Evolutionary conservation across 305 asterid species (phyloP).

Genomic region (Fraxinus xanthoxyloides): DNA sequence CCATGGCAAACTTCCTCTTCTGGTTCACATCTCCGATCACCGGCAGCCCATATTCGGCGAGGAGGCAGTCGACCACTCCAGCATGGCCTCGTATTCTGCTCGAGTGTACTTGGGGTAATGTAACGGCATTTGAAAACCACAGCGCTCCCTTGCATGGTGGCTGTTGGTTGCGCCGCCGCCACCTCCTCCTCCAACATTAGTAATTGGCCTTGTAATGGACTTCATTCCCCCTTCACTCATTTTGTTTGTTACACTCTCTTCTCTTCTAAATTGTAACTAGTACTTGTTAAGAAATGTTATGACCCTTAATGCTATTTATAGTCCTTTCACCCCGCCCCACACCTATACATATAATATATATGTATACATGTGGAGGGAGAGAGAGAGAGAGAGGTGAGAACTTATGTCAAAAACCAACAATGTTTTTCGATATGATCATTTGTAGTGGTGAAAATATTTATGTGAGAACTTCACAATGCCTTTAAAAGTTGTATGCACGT

Average conservation of each 20-base stretch:
- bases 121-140: constrained; percentile 68
- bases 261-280: background rate
- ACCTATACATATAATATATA: background rate
- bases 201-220: constrained; percentile 31
- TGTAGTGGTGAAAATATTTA: too few relatives aligned
- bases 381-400: background rate
- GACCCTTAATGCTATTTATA: constrained; percentile 30
- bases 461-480: constrained; percentile 23
- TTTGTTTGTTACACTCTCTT: background rate
- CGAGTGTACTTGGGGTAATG: constrained; percentile 68
- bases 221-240: constrained; percentile 36
- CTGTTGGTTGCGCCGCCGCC: constrained; percentile 7
- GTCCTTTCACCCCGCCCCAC: background rate
- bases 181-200: background rate
- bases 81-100: constrained; percentile 58
- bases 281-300: background rate
- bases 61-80: constrained; percentile 62
- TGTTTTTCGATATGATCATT: constrained; percentile 17
- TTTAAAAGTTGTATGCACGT: constrained; percentile 20
- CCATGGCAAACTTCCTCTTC: constrained; percentile 73
- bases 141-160: constrained; percentile 12
- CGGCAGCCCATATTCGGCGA: constrained; percentile 51
- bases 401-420: constrained; percentile 11
- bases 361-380: background rate
- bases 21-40: constrained; percentile 52